Percentiles rank a stretch among this genome's conserved stretches.
Conservation (phyloP, 1,139 yeast genomes). For the Candida tetrigidarum region DNA sequence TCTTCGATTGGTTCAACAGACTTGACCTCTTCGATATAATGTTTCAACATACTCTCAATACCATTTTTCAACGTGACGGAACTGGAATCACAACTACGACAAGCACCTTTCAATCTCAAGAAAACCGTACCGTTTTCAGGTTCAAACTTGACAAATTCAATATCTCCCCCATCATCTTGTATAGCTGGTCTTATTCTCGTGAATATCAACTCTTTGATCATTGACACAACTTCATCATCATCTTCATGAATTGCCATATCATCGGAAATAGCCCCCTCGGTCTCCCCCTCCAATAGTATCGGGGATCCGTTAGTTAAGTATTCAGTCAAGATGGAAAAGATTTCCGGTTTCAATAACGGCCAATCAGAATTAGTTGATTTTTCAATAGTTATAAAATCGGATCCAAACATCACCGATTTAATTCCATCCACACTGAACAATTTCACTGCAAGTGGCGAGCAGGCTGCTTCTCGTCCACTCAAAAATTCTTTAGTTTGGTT, state of each 20-base stretch:
- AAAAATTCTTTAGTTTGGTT: slow-evolving; percentile 57
- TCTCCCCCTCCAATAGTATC: slow-evolving; percentile 42
- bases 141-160: slow-evolving; percentile 69
- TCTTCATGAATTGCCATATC: slow-evolving; percentile 55
- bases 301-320: slow-evolving; percentile 78
- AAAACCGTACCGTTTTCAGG: slow-evolving; percentile 68
- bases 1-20: slow-evolving; percentile 64
- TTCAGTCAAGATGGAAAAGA: slow-evolving; percentile 83
- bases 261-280: slow-evolving; percentile 23
- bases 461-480: slow-evolving; percentile 59
- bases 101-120: slow-evolving; percentile 74
- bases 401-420: slow-evolving; percentile 56
- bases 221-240: slow-evolving; percentile 79
- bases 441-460: slow-evolving; percentile 58
- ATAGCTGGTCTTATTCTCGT: slow-evolving; percentile 96
- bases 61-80: slow-evolving; percentile 79
- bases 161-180: slow-evolving; percentile 86
- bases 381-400: slow-evolving; percentile 82
- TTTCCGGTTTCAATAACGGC: slow-evolving; percentile 86
- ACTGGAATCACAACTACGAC: slow-evolving; percentile 78
- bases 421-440: slow-evolving; percentile 56
- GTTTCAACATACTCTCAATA: slow-evolving; percentile 79
- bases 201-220: slow-evolving; percentile 91
- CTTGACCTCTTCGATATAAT: slow-evolving; percentile 78
- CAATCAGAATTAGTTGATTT: slow-evolving; percentile 63